Conservation (phyloP, 2,329 filamentous ascomycete species). For the Leptographium wingfieldii region DNA sequence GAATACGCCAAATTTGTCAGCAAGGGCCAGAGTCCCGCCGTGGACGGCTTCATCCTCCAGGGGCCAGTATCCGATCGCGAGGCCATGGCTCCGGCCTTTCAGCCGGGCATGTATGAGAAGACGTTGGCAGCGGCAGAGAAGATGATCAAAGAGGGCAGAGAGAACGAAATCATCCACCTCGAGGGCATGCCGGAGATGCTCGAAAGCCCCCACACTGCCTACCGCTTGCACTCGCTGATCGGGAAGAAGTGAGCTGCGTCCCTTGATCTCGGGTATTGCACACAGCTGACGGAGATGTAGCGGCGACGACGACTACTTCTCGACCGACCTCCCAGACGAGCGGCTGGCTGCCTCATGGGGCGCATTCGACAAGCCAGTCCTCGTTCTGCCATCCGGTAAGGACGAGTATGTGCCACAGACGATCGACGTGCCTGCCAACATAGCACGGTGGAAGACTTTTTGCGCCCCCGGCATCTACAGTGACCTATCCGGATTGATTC, state of each 20-base stretch:
- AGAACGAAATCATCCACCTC: slow-evolving; percentile 40
- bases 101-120: slow-evolving; percentile 28
- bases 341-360: slow-evolving; percentile 53
- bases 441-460: slow-evolving; percentile 42
- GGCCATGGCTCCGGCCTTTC: slow-evolving; percentile 34
- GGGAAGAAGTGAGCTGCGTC: slow-evolving; percentile 32
- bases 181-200: slow-evolving; percentile 28
- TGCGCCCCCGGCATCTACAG: slow-evolving; percentile 32
- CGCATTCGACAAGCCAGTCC: slow-evolving; percentile 42
- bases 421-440: slow-evolving; percentile 44
- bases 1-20: slow-evolving; percentile 35
- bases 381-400: slow-evolving; percentile 51
- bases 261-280: neutral
- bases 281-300: slow-evolving; percentile 20
- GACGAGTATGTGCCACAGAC: slow-evolving; percentile 52
- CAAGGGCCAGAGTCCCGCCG: slow-evolving; percentile 28
- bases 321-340: slow-evolving; percentile 53
- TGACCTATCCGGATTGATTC: slow-evolving; percentile 38
- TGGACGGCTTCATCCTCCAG: slow-evolving; percentile 71
- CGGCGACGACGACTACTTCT: slow-evolving; percentile 80
- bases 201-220: slow-evolving; percentile 36
- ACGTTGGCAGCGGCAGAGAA: slow-evolving; percentile 36
- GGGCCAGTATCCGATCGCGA: slow-evolving; percentile 71
- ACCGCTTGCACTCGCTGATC: slow-evolving; percentile 37
- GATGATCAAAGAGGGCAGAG: slow-evolving; percentile 42